phyloP scores from a whole-genome alignment of 805 yeast genomes.

The Kregervanrija pseudodelftensis region DNA sequence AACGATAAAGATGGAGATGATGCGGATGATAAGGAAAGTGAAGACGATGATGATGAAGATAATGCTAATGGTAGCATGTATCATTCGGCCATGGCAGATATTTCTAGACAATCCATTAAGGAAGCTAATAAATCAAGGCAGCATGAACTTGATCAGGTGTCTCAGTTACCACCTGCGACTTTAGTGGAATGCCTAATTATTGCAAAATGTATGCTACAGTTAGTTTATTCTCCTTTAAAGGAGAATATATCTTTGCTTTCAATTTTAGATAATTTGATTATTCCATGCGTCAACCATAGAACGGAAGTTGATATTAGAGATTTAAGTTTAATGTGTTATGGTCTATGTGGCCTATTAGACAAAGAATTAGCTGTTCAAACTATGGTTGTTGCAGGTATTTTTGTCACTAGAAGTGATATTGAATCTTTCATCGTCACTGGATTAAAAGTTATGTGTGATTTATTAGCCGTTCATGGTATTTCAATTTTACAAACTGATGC shows the following conservation, averaged over 20 bases:
- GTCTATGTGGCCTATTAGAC: slow-evolving; percentile 72
- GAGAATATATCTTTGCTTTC: slow-evolving; percentile 62
- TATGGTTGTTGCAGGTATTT: slow-evolving; percentile 55
- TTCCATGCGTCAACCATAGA: slow-evolving; percentile 62
- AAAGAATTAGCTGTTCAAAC: slow-evolving; percentile 57
- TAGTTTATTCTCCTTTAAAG: slow-evolving; percentile 56
- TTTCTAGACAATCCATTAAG: slow-evolving; percentile 25
- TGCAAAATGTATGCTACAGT: slow-evolving; percentile 61
- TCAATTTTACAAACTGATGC: slow-evolving; percentile 50
- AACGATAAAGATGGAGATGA: background rate
- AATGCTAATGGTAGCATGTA: slow-evolving; percentile 14
- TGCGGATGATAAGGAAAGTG: slow-evolving; percentile 12
- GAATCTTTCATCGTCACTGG: slow-evolving; percentile 56
- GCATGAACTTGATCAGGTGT: slow-evolving; percentile 30
- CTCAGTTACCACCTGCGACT: slow-evolving; percentile 37
- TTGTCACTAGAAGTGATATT: slow-evolving; percentile 52
- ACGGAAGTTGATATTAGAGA: slow-evolving; percentile 47
- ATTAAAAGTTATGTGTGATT: slow-evolving; percentile 67
- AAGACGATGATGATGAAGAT: slow-evolving; percentile 19
- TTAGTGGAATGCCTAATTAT: slow-evolving; percentile 59
- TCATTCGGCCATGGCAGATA: slow-evolving; percentile 25
- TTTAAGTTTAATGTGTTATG: slow-evolving; percentile 68
- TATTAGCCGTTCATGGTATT: slow-evolving; percentile 70
- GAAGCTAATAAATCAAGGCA: slow-evolving; percentile 27
- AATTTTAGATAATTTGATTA: slow-evolving; percentile 66